A percentile compares a stretch with the other conserved stretches of the same genome.
phyloP scores from a whole-genome alignment of 495 filamentous ascomycete genomes.

The Astrothelium macrocarpum region DNA sequence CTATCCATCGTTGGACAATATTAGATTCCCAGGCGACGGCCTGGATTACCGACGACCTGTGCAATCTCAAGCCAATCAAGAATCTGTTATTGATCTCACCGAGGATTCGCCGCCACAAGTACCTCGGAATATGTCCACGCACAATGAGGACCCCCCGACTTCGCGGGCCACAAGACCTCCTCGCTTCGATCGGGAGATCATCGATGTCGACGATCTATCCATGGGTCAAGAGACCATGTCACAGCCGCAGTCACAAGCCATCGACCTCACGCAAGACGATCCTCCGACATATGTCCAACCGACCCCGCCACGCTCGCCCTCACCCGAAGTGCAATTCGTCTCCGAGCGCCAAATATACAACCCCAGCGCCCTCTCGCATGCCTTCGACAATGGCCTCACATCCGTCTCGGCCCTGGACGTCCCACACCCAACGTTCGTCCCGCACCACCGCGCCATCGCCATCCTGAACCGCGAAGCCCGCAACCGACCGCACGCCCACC shows the following conservation, averaged over 20 bases:
- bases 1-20: background rate
- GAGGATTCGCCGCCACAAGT: conserved; percentile 9
- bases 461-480: background rate
- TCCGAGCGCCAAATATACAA: background rate
- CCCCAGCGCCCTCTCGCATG: background rate
- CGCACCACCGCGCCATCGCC: background rate
- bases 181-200: conserved; percentile 18
- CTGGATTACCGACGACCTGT: conserved; percentile 19
- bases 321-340: conserved; percentile 6
- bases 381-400: background rate
- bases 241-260: conserved; percentile 1
- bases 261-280: conserved; percentile 19
- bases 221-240: background rate
- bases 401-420: no score
- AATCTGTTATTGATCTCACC: conserved; percentile 22
- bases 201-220: conserved; percentile 7
- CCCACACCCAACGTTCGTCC: background rate
- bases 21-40: conserved; percentile 18
- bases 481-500: background rate
- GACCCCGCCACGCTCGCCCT: background rate
- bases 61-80: conserved; percentile 1
- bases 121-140: background rate
- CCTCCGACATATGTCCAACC: conserved; percentile 1
- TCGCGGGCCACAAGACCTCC: conserved; percentile 14
- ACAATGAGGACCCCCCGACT: background rate